Evolutionary conservation across 352 stramenopile genomes (phyloP), one percentile per base, ranked within the genome.

Genomic region (Bremia lactucae): DNA sequence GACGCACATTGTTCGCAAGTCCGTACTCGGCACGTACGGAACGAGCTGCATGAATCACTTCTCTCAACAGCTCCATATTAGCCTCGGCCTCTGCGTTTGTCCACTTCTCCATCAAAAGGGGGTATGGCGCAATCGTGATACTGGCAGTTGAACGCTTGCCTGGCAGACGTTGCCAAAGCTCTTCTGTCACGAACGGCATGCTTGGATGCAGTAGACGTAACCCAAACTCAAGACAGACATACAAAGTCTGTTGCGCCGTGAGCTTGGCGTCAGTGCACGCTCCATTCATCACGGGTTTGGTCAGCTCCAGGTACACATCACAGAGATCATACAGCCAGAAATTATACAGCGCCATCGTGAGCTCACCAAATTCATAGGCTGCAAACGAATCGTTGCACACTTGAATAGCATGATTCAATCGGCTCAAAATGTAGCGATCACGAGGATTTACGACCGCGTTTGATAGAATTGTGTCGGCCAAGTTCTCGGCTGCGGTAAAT

Each of bases 291-390:
- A 99, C 82, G 10, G 96, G 96, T 76, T 99, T 99, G 63, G 95
- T 95, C 41, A 98, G 69, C 76, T 99, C 97, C n/a, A 99, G 80
- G 67, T 99, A 99, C 31, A 98, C 85, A 63, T 98, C 94, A 51
- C 96, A 99, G 7, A 99, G 66, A 46, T 99, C 95, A 64, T 99
- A 96, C 28, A 99, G 75, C 88, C 94, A 99, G 62, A 99, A 98
- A 42, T 83, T 79, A 76, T 99, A 97, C n/a, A 96, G 59, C 22
- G 83, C 70, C 40, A 89, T 92, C 40, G 96, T 97, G 20, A 96
- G 69, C 51, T 97, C 88, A 20, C 91, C 94, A 66, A 99, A 99
- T 49, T 96, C 83, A 71, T 98, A 98, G 22, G 70, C 73, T 10
- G 62, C 66, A 50, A 99, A 95, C 46, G 71, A 76, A 42, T 79